phyloP scores from a whole-genome alignment of 2,329 filamentous ascomycete species.

The Drechslera avenae region DNA sequence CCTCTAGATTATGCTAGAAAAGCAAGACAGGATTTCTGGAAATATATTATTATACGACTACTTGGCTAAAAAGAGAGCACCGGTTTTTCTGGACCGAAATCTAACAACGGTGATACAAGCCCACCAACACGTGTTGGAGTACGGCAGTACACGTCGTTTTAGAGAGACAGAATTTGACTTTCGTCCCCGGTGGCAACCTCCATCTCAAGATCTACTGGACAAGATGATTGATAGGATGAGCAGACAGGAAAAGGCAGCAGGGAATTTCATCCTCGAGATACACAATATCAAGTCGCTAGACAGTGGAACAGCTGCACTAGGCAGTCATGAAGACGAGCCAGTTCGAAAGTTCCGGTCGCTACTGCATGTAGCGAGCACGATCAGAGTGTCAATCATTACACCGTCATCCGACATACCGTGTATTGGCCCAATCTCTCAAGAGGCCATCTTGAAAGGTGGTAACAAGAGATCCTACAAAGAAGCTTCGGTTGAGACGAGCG shows the following conservation, averaged over 20 bases:
- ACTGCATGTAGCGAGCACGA: slow-evolving; percentile 3
- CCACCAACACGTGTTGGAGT: slow-evolving; percentile 19
- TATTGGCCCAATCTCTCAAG: neutral
- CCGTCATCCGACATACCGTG: neutral
- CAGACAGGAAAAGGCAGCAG: slow-evolving; percentile 23
- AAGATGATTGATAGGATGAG: slow-evolving; percentile 41
- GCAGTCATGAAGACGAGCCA: neutral
- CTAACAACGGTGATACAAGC: slow-evolving; percentile 25
- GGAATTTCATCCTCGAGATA: slow-evolving; percentile 23
- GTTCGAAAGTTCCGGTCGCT: slow-evolving; percentile 9
- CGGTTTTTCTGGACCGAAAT: slow-evolving; percentile 36
- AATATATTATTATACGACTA: slow-evolving; percentile 36
- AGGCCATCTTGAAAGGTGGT: slow-evolving; percentile 10
- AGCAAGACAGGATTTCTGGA: slow-evolving; percentile 24
- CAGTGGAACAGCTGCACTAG: neutral
- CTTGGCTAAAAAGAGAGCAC: slow-evolving; percentile 25
- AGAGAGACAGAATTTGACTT: neutral
- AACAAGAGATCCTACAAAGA: neutral
- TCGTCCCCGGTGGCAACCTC: slow-evolving; percentile 30
- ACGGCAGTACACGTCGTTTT: neutral
- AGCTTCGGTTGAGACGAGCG: slow-evolving; percentile 12
- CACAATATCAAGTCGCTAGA: slow-evolving; percentile 18
- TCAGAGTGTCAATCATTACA: slow-evolving; percentile 14
- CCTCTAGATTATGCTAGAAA: slow-evolving; percentile 32
- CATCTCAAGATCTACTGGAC: slow-evolving; percentile 23